Evolutionary conservation across 169 alveolate genomes (phyloP).

Genomic region (Cryptosporidium ryanae): DNA sequence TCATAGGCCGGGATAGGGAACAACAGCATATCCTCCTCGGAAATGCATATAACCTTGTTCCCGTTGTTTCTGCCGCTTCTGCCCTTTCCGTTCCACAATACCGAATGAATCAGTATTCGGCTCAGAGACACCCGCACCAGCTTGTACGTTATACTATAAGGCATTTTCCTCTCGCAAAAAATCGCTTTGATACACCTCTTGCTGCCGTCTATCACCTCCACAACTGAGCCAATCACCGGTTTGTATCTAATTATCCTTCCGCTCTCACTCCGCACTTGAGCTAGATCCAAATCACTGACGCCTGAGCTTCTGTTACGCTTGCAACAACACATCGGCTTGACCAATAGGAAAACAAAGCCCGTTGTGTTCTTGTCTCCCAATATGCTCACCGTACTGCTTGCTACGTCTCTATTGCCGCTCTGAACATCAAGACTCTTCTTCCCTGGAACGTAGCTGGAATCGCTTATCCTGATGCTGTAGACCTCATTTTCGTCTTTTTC

Average conservation of each 20-base stretch:
- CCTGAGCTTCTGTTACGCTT: too few species aligned
- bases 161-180: constrained; percentile 41
- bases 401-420: neutral
- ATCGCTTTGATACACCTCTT: constrained; percentile 16
- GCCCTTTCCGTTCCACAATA: constrained; percentile 4
- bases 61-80: neutral
- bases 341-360: constrained; percentile 24
- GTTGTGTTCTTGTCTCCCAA: constrained; percentile 11
- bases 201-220: constrained; percentile 17
- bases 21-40: constrained; percentile 15
- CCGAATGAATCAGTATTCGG: constrained; percentile 24
- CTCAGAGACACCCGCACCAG: constrained; percentile 2
- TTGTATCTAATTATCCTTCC: neutral
- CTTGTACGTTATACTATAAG: constrained; percentile 11
- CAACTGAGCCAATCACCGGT: constrained; percentile 20
- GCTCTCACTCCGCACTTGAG: neutral
- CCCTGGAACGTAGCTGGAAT: too few species aligned
- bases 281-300: too few species aligned
- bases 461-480: neutral
- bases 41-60: neutral
- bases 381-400: neutral
- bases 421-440: neutral
- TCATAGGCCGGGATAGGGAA: constrained; percentile 56
- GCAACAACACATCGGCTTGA: neutral
- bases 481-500: constrained; percentile 15